Conservation (phyloP, 2,329 filamentous ascomycete genomes). For the Aspergillus intermedius region DNA sequence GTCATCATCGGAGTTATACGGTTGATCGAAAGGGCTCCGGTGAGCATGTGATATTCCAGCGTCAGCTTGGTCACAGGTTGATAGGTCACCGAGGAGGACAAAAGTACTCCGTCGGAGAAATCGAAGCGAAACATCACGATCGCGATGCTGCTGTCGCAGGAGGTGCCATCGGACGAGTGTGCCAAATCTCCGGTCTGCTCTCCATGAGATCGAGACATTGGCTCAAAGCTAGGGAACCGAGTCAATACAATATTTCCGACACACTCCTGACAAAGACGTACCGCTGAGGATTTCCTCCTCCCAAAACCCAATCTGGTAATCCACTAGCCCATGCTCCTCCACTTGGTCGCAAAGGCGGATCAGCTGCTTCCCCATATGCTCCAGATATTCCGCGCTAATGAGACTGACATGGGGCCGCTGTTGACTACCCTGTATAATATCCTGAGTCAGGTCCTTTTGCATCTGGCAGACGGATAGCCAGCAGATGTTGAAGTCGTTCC, state of each 20-base stretch:
- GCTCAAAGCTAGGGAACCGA: slow-evolving; percentile 41
- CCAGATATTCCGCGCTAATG: slow-evolving; percentile 62
- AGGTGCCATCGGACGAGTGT: slow-evolving; percentile 14
- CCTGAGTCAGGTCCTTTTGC: slow-evolving; percentile 67
- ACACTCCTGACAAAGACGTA: slow-evolving; percentile 44
- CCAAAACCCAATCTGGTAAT: slow-evolving; percentile 95
- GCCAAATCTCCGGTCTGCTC: slow-evolving; percentile 21
- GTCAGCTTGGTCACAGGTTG: no score
- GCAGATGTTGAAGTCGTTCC: slow-evolving; percentile 90
- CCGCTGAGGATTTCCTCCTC: slow-evolving; percentile 84
- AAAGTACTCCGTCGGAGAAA: not conserved
- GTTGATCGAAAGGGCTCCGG: no score
- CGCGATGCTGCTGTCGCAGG: slow-evolving; percentile 16
- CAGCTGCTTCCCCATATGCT: slow-evolving; percentile 75
- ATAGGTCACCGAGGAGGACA: not conserved
- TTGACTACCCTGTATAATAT: slow-evolving; percentile 53
- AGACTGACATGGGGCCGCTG: slow-evolving; percentile 54
- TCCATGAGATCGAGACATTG: slow-evolving; percentile 51
- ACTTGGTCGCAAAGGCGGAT: slow-evolving; percentile 77
- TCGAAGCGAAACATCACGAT: slow-evolving; percentile 13
- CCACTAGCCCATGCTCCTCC: slow-evolving; percentile 86
- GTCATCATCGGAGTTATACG: no score
- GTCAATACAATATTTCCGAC: not conserved
- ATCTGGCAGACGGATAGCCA: slow-evolving; percentile 80
- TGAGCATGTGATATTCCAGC: no score